Evolutionary conservation across 352 stramenopile genomes (phyloP).

Genomic region (Globisporangium nodosum): DNA sequence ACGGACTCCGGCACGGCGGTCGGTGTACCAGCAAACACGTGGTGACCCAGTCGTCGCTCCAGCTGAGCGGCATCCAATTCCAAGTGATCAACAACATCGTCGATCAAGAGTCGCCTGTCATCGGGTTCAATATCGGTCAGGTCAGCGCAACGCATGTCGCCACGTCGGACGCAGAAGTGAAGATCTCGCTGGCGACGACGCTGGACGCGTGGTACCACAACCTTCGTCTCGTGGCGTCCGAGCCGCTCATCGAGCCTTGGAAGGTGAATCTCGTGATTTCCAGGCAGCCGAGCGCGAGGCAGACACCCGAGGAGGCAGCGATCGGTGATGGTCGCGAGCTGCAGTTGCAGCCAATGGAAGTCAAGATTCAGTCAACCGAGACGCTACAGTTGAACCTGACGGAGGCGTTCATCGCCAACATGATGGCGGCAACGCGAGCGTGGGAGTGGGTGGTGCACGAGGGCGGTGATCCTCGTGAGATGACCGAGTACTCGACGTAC

Average conservation of each 20-base stretch:
- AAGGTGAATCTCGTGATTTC: conserved; percentile 38
- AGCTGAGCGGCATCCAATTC: conserved; percentile 45
- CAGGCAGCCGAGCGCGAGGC: conserved; percentile 12
- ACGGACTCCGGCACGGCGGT: conserved; percentile 1
- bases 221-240: conserved; percentile 67
- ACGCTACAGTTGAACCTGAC: conserved; percentile 78
- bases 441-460: conserved; percentile 78
- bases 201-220: conserved; percentile 84
- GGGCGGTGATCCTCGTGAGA: conserved; percentile 58
- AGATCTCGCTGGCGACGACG: conserved; percentile 30
- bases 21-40: conserved; percentile 1
- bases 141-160: conserved; percentile 30
- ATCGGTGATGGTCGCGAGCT: conserved; percentile 14
- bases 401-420: conserved; percentile 73
- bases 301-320: not conserved
- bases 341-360: conserved; percentile 29
- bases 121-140: conserved; percentile 49
- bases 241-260: conserved; percentile 83
- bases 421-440: conserved; percentile 67
- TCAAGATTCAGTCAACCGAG: conserved; percentile 55
- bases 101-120: conserved; percentile 69
- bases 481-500: conserved; percentile 80
- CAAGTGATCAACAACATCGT: conserved; percentile 81
- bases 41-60: conserved; percentile 26
- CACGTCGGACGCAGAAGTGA: conserved; percentile 28